These are phyloP conservation scores for Coniferiporia sulphurascens DNA, from an alignment of 1,284 basidiomycete genomes.

Conservation along the genomic window DNA sequence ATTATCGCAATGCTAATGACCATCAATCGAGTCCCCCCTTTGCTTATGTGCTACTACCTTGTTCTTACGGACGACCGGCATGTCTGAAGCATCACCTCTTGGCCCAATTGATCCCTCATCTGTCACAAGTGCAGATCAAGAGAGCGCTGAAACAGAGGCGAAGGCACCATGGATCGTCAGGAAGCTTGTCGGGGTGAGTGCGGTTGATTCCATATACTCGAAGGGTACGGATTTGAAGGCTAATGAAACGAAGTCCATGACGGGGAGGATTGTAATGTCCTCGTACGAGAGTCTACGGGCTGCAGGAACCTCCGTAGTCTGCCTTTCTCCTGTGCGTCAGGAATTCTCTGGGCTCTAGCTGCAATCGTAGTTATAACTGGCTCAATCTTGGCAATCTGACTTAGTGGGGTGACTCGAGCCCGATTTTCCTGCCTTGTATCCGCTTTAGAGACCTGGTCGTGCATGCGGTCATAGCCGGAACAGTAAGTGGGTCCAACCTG, in stretches of 20 bases:
- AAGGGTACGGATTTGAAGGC: neutral
- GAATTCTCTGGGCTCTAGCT: slow-evolving; percentile 1
- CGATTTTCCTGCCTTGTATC: slow-evolving; percentile 58
- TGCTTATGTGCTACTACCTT: no score
- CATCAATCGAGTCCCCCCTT: no score
- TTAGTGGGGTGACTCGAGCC: slow-evolving; percentile 63
- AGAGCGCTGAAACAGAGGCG: slow-evolving; percentile 45
- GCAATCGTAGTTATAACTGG: neutral
- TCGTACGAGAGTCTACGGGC: slow-evolving; percentile 58
- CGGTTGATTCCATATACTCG: neutral
- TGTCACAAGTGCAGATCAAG: slow-evolving; percentile 25
- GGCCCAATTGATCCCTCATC: slow-evolving; percentile 53
- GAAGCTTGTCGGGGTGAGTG: slow-evolving; percentile 56
- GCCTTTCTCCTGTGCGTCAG: slow-evolving; percentile 52
- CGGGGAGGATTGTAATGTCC: slow-evolving; percentile 60
- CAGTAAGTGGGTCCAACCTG: slow-evolving; percentile 34
- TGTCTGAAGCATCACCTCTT: slow-evolving; percentile 35
- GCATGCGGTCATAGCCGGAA: slow-evolving; percentile 55
- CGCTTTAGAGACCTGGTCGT: slow-evolving; percentile 59
- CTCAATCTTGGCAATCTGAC: neutral
- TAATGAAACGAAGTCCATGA: slow-evolving; percentile 45
- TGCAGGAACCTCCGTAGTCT: slow-evolving; percentile 54
- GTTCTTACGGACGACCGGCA: neutral
- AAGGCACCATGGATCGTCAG: slow-evolving; percentile 58
- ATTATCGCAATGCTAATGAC: no score